phyloP scores from a whole-genome alignment of 2,329 filamentous ascomycete genomes.

The Helotiales sp. region DNA sequence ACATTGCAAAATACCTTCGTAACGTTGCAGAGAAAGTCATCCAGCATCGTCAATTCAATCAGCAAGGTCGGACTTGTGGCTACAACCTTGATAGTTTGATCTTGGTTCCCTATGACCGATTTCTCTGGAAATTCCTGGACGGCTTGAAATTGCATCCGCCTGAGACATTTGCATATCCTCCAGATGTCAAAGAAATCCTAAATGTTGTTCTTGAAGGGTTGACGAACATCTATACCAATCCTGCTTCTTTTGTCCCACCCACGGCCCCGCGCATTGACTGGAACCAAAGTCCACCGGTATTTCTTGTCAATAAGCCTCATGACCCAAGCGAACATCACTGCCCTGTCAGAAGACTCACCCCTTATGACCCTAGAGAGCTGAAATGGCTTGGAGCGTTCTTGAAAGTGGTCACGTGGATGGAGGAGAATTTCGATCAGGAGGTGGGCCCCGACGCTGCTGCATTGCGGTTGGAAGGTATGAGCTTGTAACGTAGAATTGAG shows the following conservation, averaged over 20 bases:
- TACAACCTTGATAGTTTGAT: neutral
- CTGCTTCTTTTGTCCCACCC: conserved; percentile 1
- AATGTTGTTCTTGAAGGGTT: conserved; percentile 6
- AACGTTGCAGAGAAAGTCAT: neutral
- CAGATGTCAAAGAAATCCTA: conserved; percentile 2
- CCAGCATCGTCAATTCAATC: neutral
- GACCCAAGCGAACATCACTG: conserved; percentile 5
- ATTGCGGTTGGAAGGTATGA: neutral
- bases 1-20: conserved; percentile 6
- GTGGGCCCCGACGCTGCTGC: neutral
- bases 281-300: neutral
- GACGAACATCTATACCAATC: conserved; percentile 11
- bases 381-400: conserved; percentile 21
- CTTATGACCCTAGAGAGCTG: conserved; percentile 17
- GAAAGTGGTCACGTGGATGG: conserved; percentile 22
- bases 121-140: conserved; percentile 13
- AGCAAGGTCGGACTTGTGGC: neutral
- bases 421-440: conserved; percentile 5
- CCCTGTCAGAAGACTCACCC: neutral
- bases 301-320: neutral
- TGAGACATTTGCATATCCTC: conserved; percentile 9
- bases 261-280: conserved; percentile 10
- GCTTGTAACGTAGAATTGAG: too few species aligned
- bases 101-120: conserved; percentile 15
- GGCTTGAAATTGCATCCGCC: conserved; percentile 7